Evolutionary conservation across 345 rosid genomes (phyloP).

Genomic region (Moricandia arvensis): DNA sequence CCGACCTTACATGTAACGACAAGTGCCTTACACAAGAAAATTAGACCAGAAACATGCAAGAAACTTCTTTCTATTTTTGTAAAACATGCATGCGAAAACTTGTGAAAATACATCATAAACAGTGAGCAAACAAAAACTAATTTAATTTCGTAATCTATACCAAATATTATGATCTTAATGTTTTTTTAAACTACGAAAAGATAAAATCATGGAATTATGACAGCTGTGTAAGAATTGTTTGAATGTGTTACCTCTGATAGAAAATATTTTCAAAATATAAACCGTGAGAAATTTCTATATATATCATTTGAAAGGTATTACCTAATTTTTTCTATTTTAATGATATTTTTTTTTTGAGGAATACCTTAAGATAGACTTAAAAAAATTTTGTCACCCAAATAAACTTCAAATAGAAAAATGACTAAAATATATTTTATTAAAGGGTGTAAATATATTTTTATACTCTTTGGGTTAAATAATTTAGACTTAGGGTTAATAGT

Average conservation of each 20-base stretch:
- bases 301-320: neutral
- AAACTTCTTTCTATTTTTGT: neutral
- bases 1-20: conserved; percentile 6
- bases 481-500: too few species aligned
- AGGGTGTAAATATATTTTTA: too few species aligned
- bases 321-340: neutral
- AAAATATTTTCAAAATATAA: neutral
- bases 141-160: neutral
- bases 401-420: too few species aligned
- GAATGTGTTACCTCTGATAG: neutral
- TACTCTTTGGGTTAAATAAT: too few species aligned
- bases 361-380: too few species aligned
- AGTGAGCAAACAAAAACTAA: neutral
- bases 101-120: neutral
- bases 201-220: neutral
- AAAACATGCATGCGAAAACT: neutral
- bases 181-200: neutral
- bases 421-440: too few species aligned
- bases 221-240: neutral
- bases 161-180: neutral
- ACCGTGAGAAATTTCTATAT: neutral
- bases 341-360: too few species aligned
- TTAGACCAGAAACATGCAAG: neutral
- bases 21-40: neutral
- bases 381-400: too few species aligned